Base-by-base conservation (phyloP, 106 monocot genomes). In the Ottelia alismoides region DNA sequence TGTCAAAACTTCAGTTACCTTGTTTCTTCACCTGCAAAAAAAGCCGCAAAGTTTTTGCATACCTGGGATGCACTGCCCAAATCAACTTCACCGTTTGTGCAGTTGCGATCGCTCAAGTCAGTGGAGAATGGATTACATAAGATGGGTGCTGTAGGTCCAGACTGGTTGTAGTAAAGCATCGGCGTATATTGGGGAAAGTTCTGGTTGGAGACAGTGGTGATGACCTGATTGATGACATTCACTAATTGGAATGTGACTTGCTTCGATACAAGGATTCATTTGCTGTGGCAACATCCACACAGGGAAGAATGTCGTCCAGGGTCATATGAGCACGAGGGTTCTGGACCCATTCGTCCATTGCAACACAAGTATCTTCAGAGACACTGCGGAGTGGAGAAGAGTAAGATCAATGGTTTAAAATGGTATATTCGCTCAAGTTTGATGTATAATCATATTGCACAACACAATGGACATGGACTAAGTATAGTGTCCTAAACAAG, bases 341-440 rank as follows among this genome's bases (percentile, higher is more conserved):
- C 25, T 22, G 60, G 16, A 85, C 85, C 96, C 96, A 98, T 4
- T 98, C 96, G 49, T 89, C 79, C 96, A 98, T 98, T 6, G 96
- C 78, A 28, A 98, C 77, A 52, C 96, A 98, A 4, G 85, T 70
- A 52, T 98, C 96, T 0, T 44, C 65, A 27, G 82, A 61, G 21
- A 85, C 85, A 60, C 96, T 98, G 74, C 45, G 29, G 12, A n/a
- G 20, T 7, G 16, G 16, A 6, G 16, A 43, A 43, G 16, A 43
- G 40, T 43, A n/a, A n/a, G n/a, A n/a, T n/a, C n/a, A n/a, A n/a
- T n/a, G n/a, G n/a, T n/a, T n/a, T n/a, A n/a, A n/a, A n/a, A n/a
- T n/a, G n/a, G n/a, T n/a, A n/a, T n/a, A n/a, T n/a, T n/a, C n/a
- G n/a, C n/a, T n/a, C n/a, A n/a, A n/a, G n/a, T n/a, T n/a, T n/a